phyloP scores from a whole-genome alignment of 2,329 filamentous ascomycete genomes.

The Cercospora canescens region DNA sequence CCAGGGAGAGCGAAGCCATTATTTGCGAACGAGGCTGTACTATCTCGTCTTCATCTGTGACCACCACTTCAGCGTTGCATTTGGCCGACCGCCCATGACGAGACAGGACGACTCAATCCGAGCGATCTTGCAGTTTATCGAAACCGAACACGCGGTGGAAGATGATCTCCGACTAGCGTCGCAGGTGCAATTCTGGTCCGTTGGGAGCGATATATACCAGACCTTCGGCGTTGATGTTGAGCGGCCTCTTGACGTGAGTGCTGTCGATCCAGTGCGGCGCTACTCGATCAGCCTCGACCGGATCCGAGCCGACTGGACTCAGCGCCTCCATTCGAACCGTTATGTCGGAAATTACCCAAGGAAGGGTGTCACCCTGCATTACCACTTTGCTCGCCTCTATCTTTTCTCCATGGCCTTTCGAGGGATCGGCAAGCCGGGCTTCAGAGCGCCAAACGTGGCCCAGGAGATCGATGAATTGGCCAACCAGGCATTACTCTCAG shows the following conservation, averaged over 20 bases:
- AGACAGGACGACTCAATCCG: constrained; percentile 36
- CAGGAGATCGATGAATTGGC: constrained; percentile 34
- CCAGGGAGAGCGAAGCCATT: constrained; percentile 33
- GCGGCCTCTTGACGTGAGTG: constrained; percentile 27
- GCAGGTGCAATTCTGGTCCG: constrained; percentile 32
- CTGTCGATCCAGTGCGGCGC: constrained; percentile 36
- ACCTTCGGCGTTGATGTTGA: constrained; percentile 35
- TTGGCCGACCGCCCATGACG: constrained; percentile 41
- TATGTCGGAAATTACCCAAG: constrained; percentile 33
- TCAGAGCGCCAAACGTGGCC: constrained; percentile 27
- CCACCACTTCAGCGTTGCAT: constrained; percentile 41
- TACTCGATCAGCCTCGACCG: constrained; percentile 29
- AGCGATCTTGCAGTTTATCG: constrained; percentile 34
- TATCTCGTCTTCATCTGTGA: constrained; percentile 44
- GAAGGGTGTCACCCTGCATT: constrained; percentile 32
- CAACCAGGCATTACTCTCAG: constrained; percentile 29
- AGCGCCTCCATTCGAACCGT: constrained; percentile 27
- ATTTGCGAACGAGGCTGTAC: constrained; percentile 41
- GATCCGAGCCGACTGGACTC: constrained; percentile 32
- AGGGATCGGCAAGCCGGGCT: constrained; percentile 27
- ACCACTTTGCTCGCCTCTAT: constrained; percentile 33
- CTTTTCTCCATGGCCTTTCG: constrained; percentile 33
- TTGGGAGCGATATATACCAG: constrained; percentile 31
- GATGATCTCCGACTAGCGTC: constrained; percentile 31
- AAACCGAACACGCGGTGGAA: constrained; percentile 35